Base-by-base conservation (phyloP, 805 yeast species). In the Pichia deserticola region DNA sequence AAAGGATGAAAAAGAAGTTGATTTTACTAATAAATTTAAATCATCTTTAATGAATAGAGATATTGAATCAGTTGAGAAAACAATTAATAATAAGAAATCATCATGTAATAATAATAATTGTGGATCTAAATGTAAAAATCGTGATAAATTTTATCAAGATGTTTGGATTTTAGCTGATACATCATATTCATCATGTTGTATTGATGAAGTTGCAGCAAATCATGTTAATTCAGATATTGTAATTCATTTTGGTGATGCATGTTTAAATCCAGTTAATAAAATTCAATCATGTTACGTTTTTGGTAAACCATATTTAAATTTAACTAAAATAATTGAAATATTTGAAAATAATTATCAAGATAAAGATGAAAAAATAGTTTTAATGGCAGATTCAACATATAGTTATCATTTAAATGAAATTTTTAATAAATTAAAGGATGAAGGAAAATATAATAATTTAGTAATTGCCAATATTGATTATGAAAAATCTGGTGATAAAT, bases 141-240 rank as follows among this genome's bases (percentile, higher is more conserved):
- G 52, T 37, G 54, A 52, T 13, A 53, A 48, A 32, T 40, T 47
- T 10, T 44, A 54, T 37, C 62, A 61, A 55, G 69, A 75, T 45
- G 75, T 85, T 10, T 92, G 92, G 86, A 78, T 92, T 15, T 69
- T 93, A 36, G 99, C 98, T 0, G 99, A 93, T 61, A 92, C 99
- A 0, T 89, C 97, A 0, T 93, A 93, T 60, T 87, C 96, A 32
- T 75, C 96, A 1, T 93, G 99, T 66, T 93, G 99, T 68, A 84
- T 92, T 10, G 99, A 93, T 65, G 97, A 90, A 61, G 95, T 92
- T 30, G 98, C 99, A 0, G 95, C 97, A 0, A 90, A 86, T 61
- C 99, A 93, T 65, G 95, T 92, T 13, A 62, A 71, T 7, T 89
- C 93, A 7, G 96, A 92, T 54, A 67, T 86, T 5, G 88, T 93